Evolutionary conservation across 2,329 filamentous ascomycete genomes (phyloP).

Genomic region (Neonectria ditissima): DNA sequence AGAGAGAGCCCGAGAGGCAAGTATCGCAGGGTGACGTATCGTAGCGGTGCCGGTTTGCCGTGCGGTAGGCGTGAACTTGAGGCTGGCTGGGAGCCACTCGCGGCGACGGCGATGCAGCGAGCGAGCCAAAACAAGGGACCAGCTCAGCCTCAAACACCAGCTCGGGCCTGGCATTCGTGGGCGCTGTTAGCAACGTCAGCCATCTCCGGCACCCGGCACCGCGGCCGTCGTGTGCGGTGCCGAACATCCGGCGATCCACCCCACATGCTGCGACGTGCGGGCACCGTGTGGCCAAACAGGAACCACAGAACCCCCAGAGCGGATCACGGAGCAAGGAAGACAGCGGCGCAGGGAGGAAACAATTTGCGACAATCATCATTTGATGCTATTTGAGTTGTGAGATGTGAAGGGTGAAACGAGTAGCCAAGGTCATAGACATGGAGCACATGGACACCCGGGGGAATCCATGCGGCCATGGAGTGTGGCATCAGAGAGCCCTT

Average conservation of each 20-base stretch:
- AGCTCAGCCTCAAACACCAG: constrained; percentile 20
- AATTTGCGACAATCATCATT: constrained; percentile 10
- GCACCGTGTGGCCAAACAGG: constrained; percentile 1
- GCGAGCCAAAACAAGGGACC: constrained; percentile 13
- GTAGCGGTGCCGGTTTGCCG: constrained; percentile 29
- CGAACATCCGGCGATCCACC: constrained; percentile 43
- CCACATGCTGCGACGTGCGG: constrained; percentile 31
- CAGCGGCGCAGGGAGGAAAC: neutral
- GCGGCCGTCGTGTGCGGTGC: constrained; percentile 40
- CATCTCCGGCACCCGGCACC: constrained; percentile 37
- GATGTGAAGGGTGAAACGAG: constrained; percentile 75
- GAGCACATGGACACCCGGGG: constrained; percentile 22
- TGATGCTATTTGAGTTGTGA: constrained; percentile 56
- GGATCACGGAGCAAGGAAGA: constrained; percentile 5
- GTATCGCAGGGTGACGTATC: constrained; percentile 20
- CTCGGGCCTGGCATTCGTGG: constrained; percentile 28
- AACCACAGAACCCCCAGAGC: constrained; percentile 6
- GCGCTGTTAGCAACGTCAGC: constrained; percentile 28
- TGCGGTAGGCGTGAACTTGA: neutral
- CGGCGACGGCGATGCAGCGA: constrained; percentile 11
- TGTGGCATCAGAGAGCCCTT: constrained; percentile 73
- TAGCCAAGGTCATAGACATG: constrained; percentile 61
- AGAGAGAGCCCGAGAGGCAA: neutral
- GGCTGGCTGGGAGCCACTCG: constrained; percentile 2
- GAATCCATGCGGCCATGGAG: constrained; percentile 38